Evolutionary conservation across 2,329 filamentous ascomycete species (phyloP), one percentile per base, ranked within the genome.

Genomic region (Rhytidhysteron rufulum): DNA sequence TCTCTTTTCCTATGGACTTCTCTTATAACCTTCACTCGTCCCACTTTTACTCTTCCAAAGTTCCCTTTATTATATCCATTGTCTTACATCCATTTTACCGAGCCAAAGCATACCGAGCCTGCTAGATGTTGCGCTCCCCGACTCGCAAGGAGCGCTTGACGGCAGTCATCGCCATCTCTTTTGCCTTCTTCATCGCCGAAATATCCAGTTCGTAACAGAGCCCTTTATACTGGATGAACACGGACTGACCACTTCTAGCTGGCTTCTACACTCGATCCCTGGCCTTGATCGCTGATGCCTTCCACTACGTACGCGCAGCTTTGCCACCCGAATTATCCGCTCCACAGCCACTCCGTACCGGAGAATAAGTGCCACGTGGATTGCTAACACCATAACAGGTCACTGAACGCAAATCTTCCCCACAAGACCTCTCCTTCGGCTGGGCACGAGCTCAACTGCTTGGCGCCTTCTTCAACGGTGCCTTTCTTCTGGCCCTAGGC

Each of bases 401-500:
- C 32, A 47, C 81, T 16, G 75, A 83, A 47, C 67, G 72, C 31
- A 67, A 69, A 32, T 65, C 75, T 4, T 76, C 76, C 1, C 82
- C 83, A 1, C 70, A 76, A 45, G 71, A 70, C 8, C 70, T 86
- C 13, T 79, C 84, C 0, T 89, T 86, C 50, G 85, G 85, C n/a
- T 89, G 84, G 85, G 82, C 86, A 41, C 75, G 86, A 22, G 83
- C 85, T 13, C 77, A 79, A n/a, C 62, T 88, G 1, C 70, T 90
- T 0, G 85, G 85, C 4, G 83, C 84, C 17, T 90, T 90, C 62
- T 90, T 89, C 73, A 90, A 90, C 53, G 85, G 85, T 11, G 80
- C 83, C 1, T 86, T 90, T 43, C 72, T 90, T 1, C 63, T 88
- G 13, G 85, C 83, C 1, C 68, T 90, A 2, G 83, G 83, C 1